A percentile compares a stretch with the other conserved stretches of the same genome.
These are phyloP conservation scores for Simplicillium aogashimaense DNA, from an alignment of 2,329 filamentous ascomycete species.

Conservation along the genomic window DNA sequence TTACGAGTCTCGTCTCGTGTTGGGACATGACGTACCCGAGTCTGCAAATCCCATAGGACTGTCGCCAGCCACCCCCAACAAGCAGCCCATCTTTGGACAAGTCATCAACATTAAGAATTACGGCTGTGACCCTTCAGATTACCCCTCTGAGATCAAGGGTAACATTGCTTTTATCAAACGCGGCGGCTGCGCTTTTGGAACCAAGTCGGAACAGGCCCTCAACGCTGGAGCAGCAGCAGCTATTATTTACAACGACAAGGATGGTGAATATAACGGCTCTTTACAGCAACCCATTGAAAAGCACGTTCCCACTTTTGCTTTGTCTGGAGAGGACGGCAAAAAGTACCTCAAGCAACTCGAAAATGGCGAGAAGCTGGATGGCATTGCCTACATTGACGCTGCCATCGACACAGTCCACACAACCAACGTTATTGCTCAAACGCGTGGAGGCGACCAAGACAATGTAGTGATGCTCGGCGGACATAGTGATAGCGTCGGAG, in stretches of 20 bases:
- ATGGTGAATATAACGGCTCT: constrained; percentile 55
- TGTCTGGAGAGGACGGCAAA: constrained; percentile 49
- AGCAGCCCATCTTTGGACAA: constrained; percentile 47
- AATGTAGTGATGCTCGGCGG: constrained; percentile 58
- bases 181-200: constrained; percentile 61
- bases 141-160: constrained; percentile 44
- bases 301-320: constrained; percentile 59
- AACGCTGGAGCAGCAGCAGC: constrained; percentile 60
- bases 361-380: constrained; percentile 36
- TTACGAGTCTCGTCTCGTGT: constrained; percentile 45
- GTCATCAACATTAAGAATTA: constrained; percentile 51
- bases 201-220: constrained; percentile 60
- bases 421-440: constrained; percentile 55
- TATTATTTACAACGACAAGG: constrained; percentile 65
- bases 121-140: constrained; percentile 57
- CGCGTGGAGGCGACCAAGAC: constrained; percentile 44
- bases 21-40: constrained; percentile 40
- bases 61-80: constrained; percentile 54
- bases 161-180: constrained; percentile 63
- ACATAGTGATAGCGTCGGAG: constrained; percentile 53
- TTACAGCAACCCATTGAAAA: constrained; percentile 49
- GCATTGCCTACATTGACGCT: constrained; percentile 50
- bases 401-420: constrained; percentile 43
- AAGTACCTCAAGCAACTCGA: constrained; percentile 45
- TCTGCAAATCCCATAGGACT: constrained; percentile 50